Evolutionary conservation across 2,329 filamentous ascomycete species (phyloP), one percentile per base, ranked within the genome.

Genomic region (Dichotomopilus funicola): DNA sequence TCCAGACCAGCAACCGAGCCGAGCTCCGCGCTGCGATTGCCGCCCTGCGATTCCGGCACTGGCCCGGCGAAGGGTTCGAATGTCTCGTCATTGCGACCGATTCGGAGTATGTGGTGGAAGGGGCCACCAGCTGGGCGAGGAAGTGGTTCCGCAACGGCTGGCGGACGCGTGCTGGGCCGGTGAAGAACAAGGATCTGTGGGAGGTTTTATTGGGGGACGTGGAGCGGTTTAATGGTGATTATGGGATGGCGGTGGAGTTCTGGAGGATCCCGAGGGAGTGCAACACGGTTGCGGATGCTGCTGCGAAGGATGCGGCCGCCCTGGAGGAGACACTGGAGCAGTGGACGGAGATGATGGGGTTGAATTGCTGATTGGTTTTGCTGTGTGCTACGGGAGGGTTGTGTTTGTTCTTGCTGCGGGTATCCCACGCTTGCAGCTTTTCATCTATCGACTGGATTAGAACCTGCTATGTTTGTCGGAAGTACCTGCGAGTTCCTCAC

Each of bases 101-200:
- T 62, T 80, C 77, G 0, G 70, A 72, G 34, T 81, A 81, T 61
- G 74, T 78, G 5, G 71, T 73, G 1, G 61, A 73, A 11, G 75
- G 77, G 6, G 64, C 73, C 6, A 79, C 76, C 0, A 53, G 65
- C 10, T 77, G 73, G 71, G 65, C 70, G 0, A 68, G 62, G 55
- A 64, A 41, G 0, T 82, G 79, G 79, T 49, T 73, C 5, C 51
- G 51, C 5, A 75, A 73, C 11, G 70, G 65, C 5, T 83, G 79
- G 78, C 70, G 40, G 56, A 76, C 67, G 7, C 57, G 51, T 0
- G 57, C 49, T 2, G 66, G 68, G 0, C 59, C 11, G 0, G 75
- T 81, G 46, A 75, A 75, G 63, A 81, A 82, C 57, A 67, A 63
- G 56, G 78, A 83, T 57, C 58, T 82, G 27, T 83, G 80, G 78